Percentiles rank a stretch among this genome's conserved stretches.
phyloP scores from a whole-genome alignment of 2,329 filamentous ascomycete species.

The Verticillium nubilum region DNA sequence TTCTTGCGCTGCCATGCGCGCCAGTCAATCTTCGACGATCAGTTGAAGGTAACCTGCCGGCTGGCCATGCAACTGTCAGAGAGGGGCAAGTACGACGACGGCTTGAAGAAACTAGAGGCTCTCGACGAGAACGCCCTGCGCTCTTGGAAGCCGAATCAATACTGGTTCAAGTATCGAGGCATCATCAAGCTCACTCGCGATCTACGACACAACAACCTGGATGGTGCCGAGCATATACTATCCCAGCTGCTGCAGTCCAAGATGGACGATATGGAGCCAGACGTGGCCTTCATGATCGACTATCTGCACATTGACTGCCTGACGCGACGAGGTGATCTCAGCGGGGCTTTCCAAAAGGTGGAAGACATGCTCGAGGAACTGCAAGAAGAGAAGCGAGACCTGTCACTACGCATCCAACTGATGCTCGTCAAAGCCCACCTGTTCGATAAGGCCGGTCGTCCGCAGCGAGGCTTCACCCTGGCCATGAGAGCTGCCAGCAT shows the following conservation, averaged over 20 bases:
- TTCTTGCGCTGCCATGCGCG: slow-evolving; percentile 68
- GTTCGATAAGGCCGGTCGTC: slow-evolving; percentile 60
- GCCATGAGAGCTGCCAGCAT: slow-evolving; percentile 70
- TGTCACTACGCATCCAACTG: slow-evolving; percentile 64
- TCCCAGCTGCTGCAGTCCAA: slow-evolving; percentile 47
- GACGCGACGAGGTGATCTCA: slow-evolving; percentile 39
- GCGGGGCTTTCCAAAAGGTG: slow-evolving; percentile 41
- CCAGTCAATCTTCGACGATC: slow-evolving; percentile 63
- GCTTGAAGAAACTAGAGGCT: slow-evolving; percentile 35
- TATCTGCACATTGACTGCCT: slow-evolving; percentile 47
- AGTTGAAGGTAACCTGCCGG: slow-evolving; percentile 67
- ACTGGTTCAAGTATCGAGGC: slow-evolving; percentile 61
- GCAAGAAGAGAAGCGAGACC: slow-evolving; percentile 40
- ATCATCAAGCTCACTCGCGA: slow-evolving; percentile 61
- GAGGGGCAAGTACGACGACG: slow-evolving; percentile 66
- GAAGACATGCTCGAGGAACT: slow-evolving; percentile 36
- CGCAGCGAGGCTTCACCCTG: slow-evolving; percentile 71
- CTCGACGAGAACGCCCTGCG: slow-evolving; percentile 58
- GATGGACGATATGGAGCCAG: slow-evolving; percentile 44
- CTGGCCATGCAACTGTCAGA: slow-evolving; percentile 54
- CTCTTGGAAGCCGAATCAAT: slow-evolving; percentile 73
- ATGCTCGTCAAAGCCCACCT: slow-evolving; percentile 69
- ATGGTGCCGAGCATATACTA: slow-evolving; percentile 45
- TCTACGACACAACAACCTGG: slow-evolving; percentile 49
- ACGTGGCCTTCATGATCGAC: slow-evolving; percentile 45